Evolutionary conservation across 257 asterid species (phyloP).

Genomic region (Nicotiana sylvestris): DNA sequence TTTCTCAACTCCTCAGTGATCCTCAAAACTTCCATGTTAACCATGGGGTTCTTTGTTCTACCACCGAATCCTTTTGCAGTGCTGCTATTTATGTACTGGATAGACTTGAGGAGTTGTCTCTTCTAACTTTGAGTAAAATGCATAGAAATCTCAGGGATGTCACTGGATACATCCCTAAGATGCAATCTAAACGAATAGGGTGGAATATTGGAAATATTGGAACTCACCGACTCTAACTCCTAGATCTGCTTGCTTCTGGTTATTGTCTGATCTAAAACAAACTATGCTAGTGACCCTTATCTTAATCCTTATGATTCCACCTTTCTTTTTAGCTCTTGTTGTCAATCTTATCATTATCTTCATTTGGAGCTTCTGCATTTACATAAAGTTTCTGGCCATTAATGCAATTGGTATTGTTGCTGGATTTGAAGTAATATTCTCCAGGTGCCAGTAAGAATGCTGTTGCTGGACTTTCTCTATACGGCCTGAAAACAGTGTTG

Average conservation of each 20-base stretch:
- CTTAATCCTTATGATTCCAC: neutral
- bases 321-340: neutral
- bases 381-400: neutral
- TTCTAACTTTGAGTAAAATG: conserved; percentile 50
- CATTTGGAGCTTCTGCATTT: neutral
- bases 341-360: neutral
- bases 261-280: neutral
- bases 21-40: conserved; percentile 30
- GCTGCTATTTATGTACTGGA: conserved; percentile 52
- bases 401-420: conserved; percentile 5
- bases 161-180: conserved; percentile 37
- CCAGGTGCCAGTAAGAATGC: neutral
- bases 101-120: conserved; percentile 47
- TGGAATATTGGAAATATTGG: conserved; percentile 6
- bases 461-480: conserved; percentile 2
- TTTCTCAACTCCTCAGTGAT: conserved; percentile 39
- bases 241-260: neutral
- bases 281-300: neutral
- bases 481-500: neutral
- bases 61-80: conserved; percentile 36
- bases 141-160: conserved; percentile 50
- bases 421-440: conserved; percentile 7
- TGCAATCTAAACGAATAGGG: conserved; percentile 16
- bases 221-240: neutral
- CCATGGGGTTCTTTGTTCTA: conserved; percentile 18